Base-by-base conservation (phyloP, 139 green algal species). In the Closterium sp. region DNA sequence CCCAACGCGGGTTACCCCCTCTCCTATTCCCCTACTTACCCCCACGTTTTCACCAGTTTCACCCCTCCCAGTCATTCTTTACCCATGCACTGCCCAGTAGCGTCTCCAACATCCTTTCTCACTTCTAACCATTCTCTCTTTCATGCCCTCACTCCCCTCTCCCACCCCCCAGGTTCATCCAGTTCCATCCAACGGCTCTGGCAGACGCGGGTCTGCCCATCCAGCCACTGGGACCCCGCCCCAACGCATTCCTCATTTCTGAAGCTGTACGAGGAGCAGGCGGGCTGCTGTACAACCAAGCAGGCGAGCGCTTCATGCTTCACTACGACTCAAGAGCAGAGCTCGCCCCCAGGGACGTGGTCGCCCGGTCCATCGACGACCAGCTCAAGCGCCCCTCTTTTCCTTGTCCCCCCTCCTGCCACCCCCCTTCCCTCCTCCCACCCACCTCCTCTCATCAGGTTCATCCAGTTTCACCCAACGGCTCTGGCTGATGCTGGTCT, bases 381-480 rank as follows among this genome's bases (percentile, higher is more conserved):
- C 95, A 99, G 95, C 97, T 99, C 95, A 93, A 96, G 42, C 31
- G 62, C 45, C 45, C 5, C 5, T 4, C 45, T 4, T 19, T 70
- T 4, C 45, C 11, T 2, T 70, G 10, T 4, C 42, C 42, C 42
- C 5, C 42, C 7, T 7, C 42, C 42, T 7, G 42, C 42, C 5
- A 5, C 42, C 42, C 42, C 42, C 42, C 5, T 62, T 62, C 42
- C 42, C 42, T n/a, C n/a, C n/a, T n/a, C n/a, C n/a, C n/a, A n/a
- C n/a, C n/a, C n/a, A n/a, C n/a, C n/a, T n/a, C n/a, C n/a, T n/a
- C n/a, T n/a, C n/a, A n/a, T n/a, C 92, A 94, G 92, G 79, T 95
- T 99, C 95, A 95, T 99, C 29, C 98, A 99, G 97, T 99, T 99
- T 96, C 98, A 99, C 96, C 98, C 98, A 0, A 99, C 97, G 0